Percentiles rank a stretch among this genome's conserved stretches.
Conservation (phyloP, 2,329 filamentous ascomycete genomes). For the Ceratocystis alfenasii region DNA sequence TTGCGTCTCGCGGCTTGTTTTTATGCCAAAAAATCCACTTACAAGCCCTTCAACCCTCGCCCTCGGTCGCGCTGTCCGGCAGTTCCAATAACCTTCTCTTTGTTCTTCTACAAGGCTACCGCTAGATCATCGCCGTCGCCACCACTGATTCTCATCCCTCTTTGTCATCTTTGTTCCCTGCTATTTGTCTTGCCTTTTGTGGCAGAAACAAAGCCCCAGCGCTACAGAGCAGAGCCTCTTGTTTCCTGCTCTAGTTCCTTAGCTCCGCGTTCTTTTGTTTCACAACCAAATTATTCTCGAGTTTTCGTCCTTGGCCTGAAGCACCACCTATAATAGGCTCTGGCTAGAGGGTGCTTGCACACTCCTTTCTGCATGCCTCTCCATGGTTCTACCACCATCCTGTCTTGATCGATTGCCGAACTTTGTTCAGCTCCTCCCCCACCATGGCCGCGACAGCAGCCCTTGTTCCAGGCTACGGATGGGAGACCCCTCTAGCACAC, state of each 20-base stretch:
- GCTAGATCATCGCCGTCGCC: not conserved
- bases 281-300: not conserved
- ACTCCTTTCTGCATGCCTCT: not conserved
- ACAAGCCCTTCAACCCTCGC: too few relatives aligned
- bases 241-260: not conserved
- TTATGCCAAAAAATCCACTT: too few relatives aligned
- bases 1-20: too few relatives aligned
- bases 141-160: not conserved
- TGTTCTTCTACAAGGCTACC: not conserved
- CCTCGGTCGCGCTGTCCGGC: too few relatives aligned
- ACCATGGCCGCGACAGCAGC: conserved; percentile 6
- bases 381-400: conserved; percentile 5
- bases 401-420: not conserved
- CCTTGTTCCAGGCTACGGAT: not conserved
- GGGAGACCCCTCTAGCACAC: not conserved
- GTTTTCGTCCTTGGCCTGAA: not conserved
- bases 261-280: not conserved
- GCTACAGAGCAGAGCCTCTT: not conserved
- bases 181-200: not conserved
- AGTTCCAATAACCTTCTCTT: not conserved
- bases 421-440: conserved; percentile 1
- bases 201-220: not conserved
- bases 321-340: not conserved
- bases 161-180: not conserved
- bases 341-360: not conserved